Evolutionary conservation across 2,329 filamentous ascomycete species (phyloP), one percentile per base, ranked within the genome.

Genomic region (Penicillium capsulatum): DNA sequence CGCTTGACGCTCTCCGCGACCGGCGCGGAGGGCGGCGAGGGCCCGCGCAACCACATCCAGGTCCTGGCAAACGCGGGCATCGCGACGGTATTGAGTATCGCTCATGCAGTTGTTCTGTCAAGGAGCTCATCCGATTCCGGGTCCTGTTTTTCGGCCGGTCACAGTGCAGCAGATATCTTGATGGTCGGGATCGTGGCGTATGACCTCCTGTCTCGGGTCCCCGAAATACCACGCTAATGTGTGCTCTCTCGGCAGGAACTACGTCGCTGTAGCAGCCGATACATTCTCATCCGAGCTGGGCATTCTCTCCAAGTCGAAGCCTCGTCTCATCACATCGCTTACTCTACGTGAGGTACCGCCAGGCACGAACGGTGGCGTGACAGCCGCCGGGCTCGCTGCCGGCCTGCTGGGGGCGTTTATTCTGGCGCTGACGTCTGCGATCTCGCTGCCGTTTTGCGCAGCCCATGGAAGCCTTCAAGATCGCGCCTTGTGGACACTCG

Each of bases 231-330:
- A 22, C 9, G 9, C 19, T 22, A 9, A 22, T 22, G 5, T 35
- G 13, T 8, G 17, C 7, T 31, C 30, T 10, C 1, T 35, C 34
- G 13, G 28, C 40, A 69, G 66, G 29, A 91, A 95, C 68, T 98
- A 98, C 59, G 91, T 89, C 17, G 86, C 87, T 34, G 89, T 94
- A 7, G 81, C 88, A 14, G 87, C 91, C 34, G 92, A 98, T 64
- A 98, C 92, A 0, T 92, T 96, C 63, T 90, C 86, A 41, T 95
- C 89, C 8, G 92, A 98, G 69, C 80, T 98, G 14, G 92, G 92
- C 10, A 98, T 98, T 40, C 74, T 98, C 9, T 84, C 90, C 5
- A 79, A 75, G 43, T 76, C 76, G 16, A 71, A 79, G 31, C 92
- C 92, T 7, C 81, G 90, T 24, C 78, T 98, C 26, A 91, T 98